phyloP scores from a whole-genome alignment of 1,284 basidiomycete species.

The Veloboletus limbatus region DNA sequence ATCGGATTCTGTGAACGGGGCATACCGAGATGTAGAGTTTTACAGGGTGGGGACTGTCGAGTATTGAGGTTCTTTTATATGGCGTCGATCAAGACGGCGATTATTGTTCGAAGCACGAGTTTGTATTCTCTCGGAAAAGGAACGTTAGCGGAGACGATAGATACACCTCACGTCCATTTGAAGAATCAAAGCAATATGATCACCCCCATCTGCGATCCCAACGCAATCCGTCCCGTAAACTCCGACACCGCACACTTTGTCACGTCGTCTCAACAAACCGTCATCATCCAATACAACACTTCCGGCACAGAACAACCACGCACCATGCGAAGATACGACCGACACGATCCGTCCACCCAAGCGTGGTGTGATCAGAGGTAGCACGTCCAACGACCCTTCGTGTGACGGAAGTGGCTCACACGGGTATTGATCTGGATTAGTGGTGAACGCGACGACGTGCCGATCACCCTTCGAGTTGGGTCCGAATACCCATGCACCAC shows the following conservation, averaged over 20 bases:
- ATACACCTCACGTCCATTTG: too few relatives aligned
- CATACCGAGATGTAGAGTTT: too few relatives aligned
- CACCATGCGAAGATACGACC: conserved; percentile 41
- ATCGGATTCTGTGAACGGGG: too few relatives aligned
- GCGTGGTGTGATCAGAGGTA: background rate
- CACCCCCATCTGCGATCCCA: conserved; percentile 13
- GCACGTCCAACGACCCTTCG: background rate
- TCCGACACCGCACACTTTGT: conserved; percentile 21
- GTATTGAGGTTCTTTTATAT: too few relatives aligned
- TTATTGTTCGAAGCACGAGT: too few relatives aligned
- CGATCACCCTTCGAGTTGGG: conserved; percentile 31
- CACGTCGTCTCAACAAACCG: conserved; percentile 8
- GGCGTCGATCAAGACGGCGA: too few relatives aligned
- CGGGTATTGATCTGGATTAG: background rate
- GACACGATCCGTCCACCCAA: conserved; percentile 40
- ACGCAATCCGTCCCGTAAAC: conserved; percentile 20
- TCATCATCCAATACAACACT: too few relatives aligned
- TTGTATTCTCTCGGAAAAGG: background rate
- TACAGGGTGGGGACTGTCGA: too few relatives aligned
- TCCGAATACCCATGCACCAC: conserved; percentile 48
- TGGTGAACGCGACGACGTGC: conserved; percentile 13
- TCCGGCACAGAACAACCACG: too few relatives aligned
- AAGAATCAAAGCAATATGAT: conserved; percentile 14
- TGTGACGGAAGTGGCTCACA: background rate
- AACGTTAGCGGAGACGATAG: too few relatives aligned